These are phyloP conservation scores for Paramicrosporidium saccamoebae DNA, from an alignment of 371 early-diverging fungal genomes.

Conservation along the genomic window DNA sequence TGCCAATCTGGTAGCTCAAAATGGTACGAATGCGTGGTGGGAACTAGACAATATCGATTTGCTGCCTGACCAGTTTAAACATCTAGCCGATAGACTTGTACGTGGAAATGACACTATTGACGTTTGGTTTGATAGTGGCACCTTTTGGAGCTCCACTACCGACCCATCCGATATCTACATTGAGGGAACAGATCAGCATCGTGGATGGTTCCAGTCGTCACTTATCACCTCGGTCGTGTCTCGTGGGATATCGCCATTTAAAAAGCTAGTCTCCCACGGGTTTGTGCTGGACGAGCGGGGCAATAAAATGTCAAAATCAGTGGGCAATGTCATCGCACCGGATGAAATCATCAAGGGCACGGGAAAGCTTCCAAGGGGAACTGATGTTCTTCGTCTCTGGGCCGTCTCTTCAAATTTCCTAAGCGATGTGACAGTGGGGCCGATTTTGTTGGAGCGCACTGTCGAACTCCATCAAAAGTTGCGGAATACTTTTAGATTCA, in stretches of 20 bases:
- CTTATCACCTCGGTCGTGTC: constrained; percentile 47
- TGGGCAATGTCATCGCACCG: constrained; percentile 65
- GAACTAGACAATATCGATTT: constrained; percentile 21
- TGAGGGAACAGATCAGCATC: constrained; percentile 79
- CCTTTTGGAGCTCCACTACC: constrained; percentile 21
- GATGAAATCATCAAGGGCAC: constrained; percentile 25
- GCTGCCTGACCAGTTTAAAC: constrained; percentile 21
- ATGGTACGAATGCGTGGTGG: constrained; percentile 51
- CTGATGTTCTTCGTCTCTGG: constrained; percentile 47
- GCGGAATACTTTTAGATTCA: constrained; percentile 35
- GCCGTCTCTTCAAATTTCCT: constrained; percentile 50
- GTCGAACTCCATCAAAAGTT: constrained; percentile 33
- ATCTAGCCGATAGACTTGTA: constrained; percentile 11
- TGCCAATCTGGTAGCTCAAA: constrained; percentile 13
- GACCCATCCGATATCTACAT: constrained; percentile 52
- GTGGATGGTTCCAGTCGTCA: constrained; percentile 92
- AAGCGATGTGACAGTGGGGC: constrained; percentile 34
- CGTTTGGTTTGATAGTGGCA: constrained; percentile 80
- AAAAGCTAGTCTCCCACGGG: constrained; percentile 58
- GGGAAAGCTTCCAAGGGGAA: constrained; percentile 28
- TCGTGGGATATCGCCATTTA: constrained; percentile 38
- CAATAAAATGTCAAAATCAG: constrained; percentile 71
- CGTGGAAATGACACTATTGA: constrained; percentile 61
- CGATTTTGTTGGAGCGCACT: constrained; percentile 18
- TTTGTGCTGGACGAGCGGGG: constrained; percentile 65